phyloP scores from a whole-genome alignment of 2,329 filamentous ascomycete species.

The Pezizomycotina sp. region DNA sequence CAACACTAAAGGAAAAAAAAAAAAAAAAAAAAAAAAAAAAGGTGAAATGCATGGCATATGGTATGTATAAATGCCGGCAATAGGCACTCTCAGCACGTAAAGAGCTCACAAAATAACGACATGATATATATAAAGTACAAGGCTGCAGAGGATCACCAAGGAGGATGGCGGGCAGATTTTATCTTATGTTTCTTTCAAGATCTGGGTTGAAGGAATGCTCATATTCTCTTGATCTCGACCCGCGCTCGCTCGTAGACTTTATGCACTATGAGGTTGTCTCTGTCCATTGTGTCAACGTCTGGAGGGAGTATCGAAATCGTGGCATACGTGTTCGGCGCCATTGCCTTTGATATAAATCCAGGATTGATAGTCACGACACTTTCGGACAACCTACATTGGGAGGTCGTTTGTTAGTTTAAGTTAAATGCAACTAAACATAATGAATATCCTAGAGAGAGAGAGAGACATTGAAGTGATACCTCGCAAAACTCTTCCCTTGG shows the following conservation, averaged over 20 bases:
- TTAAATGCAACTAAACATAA: constrained; percentile 2
- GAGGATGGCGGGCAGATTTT: no score
- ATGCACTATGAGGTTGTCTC: constrained; percentile 42
- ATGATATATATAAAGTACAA: no score
- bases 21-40: no score
- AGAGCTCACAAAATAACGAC: no score
- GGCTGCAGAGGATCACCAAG: no score
- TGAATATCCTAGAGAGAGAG: neutral
- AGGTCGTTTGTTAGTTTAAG: constrained; percentile 19
- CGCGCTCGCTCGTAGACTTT: constrained; percentile 65
- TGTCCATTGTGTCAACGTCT: constrained; percentile 41
- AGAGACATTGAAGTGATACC: constrained; percentile 31
- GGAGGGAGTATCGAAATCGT: constrained; percentile 59
- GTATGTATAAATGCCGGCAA: no score
- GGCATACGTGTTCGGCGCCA: constrained; percentile 70
- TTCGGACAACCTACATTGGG: constrained; percentile 57
- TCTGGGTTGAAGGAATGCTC: no score
- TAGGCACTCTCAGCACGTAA: no score
- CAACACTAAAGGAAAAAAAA: no score
- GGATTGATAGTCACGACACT: constrained; percentile 84
- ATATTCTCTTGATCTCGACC: constrained; percentile 75
- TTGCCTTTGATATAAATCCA: constrained; percentile 67
- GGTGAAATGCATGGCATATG: no score
- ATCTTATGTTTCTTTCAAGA: no score
- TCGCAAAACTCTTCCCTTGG: constrained; percentile 68